phyloP scores from a whole-genome alignment of 768 basidiomycete species.

The Xerocomellus amylosporus region DNA sequence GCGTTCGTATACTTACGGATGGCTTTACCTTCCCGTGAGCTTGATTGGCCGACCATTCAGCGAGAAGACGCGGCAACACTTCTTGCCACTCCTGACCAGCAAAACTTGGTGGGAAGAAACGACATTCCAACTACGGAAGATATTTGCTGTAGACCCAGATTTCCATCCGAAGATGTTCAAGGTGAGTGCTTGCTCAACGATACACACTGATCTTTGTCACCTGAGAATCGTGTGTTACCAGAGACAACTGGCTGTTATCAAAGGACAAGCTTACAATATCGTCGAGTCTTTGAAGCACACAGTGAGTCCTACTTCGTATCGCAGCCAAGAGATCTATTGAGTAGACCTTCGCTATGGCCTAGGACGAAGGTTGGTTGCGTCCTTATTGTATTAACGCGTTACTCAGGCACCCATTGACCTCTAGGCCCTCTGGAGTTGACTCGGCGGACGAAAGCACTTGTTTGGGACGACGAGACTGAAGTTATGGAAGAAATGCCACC shows the following conservation, averaged over 20 bases:
- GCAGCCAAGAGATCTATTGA: neutral
- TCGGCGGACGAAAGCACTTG: slow-evolving; percentile 72
- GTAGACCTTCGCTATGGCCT: slow-evolving; percentile 1
- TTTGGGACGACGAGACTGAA: slow-evolving; percentile 87
- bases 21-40: slow-evolving; percentile 84
- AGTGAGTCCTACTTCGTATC: slow-evolving; percentile 42
- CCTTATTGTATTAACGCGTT: neutral
- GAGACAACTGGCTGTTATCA: slow-evolving; percentile 90
- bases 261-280: slow-evolving; percentile 91
- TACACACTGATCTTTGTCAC: slow-evolving; percentile 1
- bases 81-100: slow-evolving; percentile 77
- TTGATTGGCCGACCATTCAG: slow-evolving; percentile 85
- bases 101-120: slow-evolving; percentile 92
- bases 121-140: slow-evolving; percentile 66
- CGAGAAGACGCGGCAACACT: slow-evolving; percentile 75
- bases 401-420: slow-evolving; percentile 9
- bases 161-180: slow-evolving; percentile 90
- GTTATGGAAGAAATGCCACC: slow-evolving; percentile 51
- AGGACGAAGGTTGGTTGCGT: slow-evolving; percentile 68
- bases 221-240: slow-evolving; percentile 26
- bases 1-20: slow-evolving; percentile 83
- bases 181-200: slow-evolving; percentile 39
- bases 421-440: slow-evolving; percentile 88
- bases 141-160: slow-evolving; percentile 80
- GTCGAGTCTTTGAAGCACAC: slow-evolving; percentile 77